Base-by-base conservation (phyloP, 108 stramenopile genomes). In the Skeletonema potamos region DNA sequence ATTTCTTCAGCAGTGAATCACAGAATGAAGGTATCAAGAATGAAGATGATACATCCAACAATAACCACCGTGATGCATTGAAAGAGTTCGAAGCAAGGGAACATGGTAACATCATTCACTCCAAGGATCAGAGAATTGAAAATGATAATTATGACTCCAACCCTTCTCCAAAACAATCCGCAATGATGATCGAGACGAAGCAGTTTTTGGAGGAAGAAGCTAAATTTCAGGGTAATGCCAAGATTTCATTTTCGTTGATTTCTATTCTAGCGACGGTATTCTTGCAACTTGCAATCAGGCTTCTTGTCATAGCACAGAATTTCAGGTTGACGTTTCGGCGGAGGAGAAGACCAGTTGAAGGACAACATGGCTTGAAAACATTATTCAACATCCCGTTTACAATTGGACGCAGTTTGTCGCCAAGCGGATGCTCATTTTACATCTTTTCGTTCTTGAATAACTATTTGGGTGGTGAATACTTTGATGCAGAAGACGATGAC, bases 381-480 rank as follows among this genome's bases (percentile, higher is more conserved):
- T 58, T 74, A 27, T 43, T 73, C 11, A 69, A 74, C 36, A 66
- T 65, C 27, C 80, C 80, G 30, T 74, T 81, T 43, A 69, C 68
- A 11, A 70, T 81, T 32, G 73, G 80, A 17, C 59, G 67, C 22
- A 57, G 46, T 29, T 65, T 70, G 63, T 81, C 69, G 18, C 27
- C 73, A 20, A 62, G 68, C 15, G 69, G 73, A 22, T 44, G 33
- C 34, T 70, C 80, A 12, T 81, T 81, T 56, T 70, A 56, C 32
- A 70, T 81, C 29, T 70, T 66, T 70, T 70, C 59, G 8, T 74
- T 81, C 36, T 48, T 81, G 58, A 73, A 81, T 48, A 30, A 64
- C 10, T 81, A 43, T 68, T 11, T 70, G 43, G 27, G 63, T 7
- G 55, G n/a, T 27, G 43, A 58, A 37, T 61, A 15, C 12, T 20